Evolutionary conservation across 768 basidiomycete species (phyloP).

Genomic region (Suillus discolor): DNA sequence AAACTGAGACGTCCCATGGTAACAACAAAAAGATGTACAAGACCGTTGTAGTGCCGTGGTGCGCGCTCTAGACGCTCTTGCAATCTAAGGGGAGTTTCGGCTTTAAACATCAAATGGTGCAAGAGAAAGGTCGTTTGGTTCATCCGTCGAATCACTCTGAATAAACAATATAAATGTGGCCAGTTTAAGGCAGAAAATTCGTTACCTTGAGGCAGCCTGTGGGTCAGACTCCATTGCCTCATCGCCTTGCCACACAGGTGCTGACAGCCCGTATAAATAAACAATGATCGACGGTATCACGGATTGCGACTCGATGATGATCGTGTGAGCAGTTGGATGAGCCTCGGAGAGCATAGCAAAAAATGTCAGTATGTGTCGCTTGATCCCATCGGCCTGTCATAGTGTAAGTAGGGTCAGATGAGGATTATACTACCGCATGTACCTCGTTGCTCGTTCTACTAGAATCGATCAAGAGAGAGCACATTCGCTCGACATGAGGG

Average conservation of each 20-base stretch:
- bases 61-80: conserved; percentile 60
- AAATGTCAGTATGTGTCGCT: conserved; percentile 40
- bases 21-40: conserved; percentile 74
- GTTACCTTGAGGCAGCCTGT: conserved; percentile 30
- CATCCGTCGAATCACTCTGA: conserved; percentile 53
- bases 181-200: neutral
- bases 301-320: conserved; percentile 49
- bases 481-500: conserved; percentile 51
- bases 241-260: conserved; percentile 70
- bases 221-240: conserved; percentile 42
- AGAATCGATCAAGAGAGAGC: conserved; percentile 49
- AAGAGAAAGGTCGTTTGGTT: conserved; percentile 60
- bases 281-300: conserved; percentile 68
- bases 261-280: conserved; percentile 53
- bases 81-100: conserved; percentile 51
- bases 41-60: conserved; percentile 58
- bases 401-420: neutral
- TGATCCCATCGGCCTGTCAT: conserved; percentile 38
- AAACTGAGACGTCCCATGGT: conserved; percentile 76
- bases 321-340: conserved; percentile 39
- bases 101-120: conserved; percentile 60
- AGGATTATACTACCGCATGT: conserved; percentile 15
- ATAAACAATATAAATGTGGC: conserved; percentile 12
- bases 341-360: conserved; percentile 41
- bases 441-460: conserved; percentile 45